Conservation (phyloP, 805 yeast genomes). For the Hanseniaspora meyeri region DNA sequence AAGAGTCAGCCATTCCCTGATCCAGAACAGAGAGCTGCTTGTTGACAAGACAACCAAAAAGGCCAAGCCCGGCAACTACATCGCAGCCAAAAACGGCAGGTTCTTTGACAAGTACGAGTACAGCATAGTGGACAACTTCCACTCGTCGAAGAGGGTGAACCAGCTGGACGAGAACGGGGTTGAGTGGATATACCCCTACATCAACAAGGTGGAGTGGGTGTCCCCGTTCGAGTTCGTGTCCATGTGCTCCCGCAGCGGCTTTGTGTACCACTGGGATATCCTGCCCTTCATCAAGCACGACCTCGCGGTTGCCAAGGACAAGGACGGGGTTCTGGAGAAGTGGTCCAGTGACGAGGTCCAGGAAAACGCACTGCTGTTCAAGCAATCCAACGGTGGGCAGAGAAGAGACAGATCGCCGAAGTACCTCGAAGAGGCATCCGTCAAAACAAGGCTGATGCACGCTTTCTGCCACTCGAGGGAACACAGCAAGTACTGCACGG, state of each 20-base stretch:
- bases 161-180: conserved; percentile 11
- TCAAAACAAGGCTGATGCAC: not conserved
- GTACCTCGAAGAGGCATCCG: not conserved
- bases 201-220: not conserved
- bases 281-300: conserved; percentile 1
- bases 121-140: conserved; percentile 3
- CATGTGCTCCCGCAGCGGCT: conserved; percentile 11
- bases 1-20: not conserved
- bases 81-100: not conserved
- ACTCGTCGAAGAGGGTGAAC: conserved; percentile 1
- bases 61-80: not conserved
- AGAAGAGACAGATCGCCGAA: conserved; percentile 12
- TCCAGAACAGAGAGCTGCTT: conserved; percentile 10
- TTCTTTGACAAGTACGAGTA: conserved; percentile 3
- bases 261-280: conserved; percentile 8
- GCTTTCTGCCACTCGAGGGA: not conserved
- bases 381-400: conserved; percentile 9
- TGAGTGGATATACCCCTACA: conserved; percentile 11
- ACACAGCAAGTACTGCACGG: not conserved
- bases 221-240: not conserved
- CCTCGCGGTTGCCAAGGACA: not conserved
- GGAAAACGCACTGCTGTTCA: not conserved
- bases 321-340: not conserved
- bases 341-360: not conserved
- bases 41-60: not conserved